Percentiles rank a stretch among this genome's conserved stretches.
Conservation (phyloP, 2,329 filamentous ascomycete species). For the Colletotrichum falcatum region DNA sequence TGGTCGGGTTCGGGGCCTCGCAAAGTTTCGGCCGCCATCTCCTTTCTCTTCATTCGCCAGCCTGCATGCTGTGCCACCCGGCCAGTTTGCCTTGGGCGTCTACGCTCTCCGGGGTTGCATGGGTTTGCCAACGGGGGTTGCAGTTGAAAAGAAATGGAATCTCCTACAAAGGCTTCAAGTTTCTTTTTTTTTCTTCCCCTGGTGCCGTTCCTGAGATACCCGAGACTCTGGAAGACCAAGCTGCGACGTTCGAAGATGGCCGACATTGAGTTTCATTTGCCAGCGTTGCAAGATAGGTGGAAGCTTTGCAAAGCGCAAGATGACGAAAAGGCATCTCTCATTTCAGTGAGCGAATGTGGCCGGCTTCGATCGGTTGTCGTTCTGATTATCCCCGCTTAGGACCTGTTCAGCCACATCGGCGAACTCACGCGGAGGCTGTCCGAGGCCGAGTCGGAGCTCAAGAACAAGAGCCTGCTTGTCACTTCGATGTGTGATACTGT, state of each 20-base stretch:
- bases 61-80: not conserved
- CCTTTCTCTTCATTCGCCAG: not conserved
- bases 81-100: not conserved
- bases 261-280: not conserved
- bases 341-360: not conserved
- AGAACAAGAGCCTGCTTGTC: constrained; percentile 7
- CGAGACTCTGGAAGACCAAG: too few species aligned
- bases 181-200: not conserved
- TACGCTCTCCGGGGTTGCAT: not conserved
- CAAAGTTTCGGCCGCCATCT: not conserved
- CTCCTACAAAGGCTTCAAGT: not conserved
- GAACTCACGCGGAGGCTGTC: not conserved
- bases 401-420: constrained; percentile 12
- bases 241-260: not conserved
- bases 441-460: constrained; percentile 5
- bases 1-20: not conserved
- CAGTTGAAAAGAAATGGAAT: not conserved
- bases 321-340: constrained; percentile 14
- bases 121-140: too few species aligned
- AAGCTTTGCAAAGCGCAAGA: constrained; percentile 2
- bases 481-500: not conserved
- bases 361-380: not conserved
- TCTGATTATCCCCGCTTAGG: not conserved
- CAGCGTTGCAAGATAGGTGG: not conserved
- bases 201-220: too few species aligned